A percentile compares a stretch with the other conserved stretches of the same genome.
Conservation (phyloP, 2,329 filamentous ascomycete species). For the Alternaria sp. region DNA sequence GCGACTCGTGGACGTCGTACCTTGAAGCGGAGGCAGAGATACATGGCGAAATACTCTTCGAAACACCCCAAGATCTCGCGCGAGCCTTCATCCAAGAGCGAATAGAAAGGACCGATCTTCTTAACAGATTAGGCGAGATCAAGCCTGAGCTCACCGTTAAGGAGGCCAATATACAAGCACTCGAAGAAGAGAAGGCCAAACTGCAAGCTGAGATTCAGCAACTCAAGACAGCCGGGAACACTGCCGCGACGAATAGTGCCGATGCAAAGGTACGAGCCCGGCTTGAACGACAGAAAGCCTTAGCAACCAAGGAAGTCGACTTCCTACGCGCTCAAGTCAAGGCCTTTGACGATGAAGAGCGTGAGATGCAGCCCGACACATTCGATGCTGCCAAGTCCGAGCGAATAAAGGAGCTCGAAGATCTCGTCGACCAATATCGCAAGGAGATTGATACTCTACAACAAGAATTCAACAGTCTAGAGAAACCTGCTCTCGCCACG, state of each 20-base stretch:
- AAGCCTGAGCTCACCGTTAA: slow-evolving; percentile 81
- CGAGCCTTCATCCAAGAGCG: slow-evolving; percentile 84
- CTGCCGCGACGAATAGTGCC: slow-evolving; percentile 53
- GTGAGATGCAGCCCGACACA: slow-evolving; percentile 80
- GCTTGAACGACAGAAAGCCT: slow-evolving; percentile 82
- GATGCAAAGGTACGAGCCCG: slow-evolving; percentile 75
- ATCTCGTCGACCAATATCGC: slow-evolving; percentile 87
- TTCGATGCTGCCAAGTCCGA: slow-evolving; percentile 78
- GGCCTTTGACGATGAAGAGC: slow-evolving; percentile 84
- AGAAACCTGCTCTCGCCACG: slow-evolving; percentile 59
- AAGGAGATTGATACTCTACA: slow-evolving; percentile 78
- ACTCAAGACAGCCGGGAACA: slow-evolving; percentile 60
- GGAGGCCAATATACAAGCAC: slow-evolving; percentile 74
- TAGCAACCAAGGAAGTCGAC: slow-evolving; percentile 92
- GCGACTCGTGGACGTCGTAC: slow-evolving; percentile 84
- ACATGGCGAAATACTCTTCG: slow-evolving; percentile 74
- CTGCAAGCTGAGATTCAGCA: slow-evolving; percentile 76
- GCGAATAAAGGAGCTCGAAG: slow-evolving; percentile 82
- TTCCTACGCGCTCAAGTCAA: slow-evolving; percentile 92
- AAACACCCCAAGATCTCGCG: slow-evolving; percentile 87
- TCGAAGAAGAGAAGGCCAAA: slow-evolving; percentile 74
- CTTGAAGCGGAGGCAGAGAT: slow-evolving; percentile 72
- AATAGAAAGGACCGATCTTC: slow-evolving; percentile 78
- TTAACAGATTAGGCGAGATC: slow-evolving; percentile 80
- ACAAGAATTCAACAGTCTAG: slow-evolving; percentile 73